Base-by-base conservation (phyloP, 306 rosid genomes). In the Trifolium dubium region DNA sequence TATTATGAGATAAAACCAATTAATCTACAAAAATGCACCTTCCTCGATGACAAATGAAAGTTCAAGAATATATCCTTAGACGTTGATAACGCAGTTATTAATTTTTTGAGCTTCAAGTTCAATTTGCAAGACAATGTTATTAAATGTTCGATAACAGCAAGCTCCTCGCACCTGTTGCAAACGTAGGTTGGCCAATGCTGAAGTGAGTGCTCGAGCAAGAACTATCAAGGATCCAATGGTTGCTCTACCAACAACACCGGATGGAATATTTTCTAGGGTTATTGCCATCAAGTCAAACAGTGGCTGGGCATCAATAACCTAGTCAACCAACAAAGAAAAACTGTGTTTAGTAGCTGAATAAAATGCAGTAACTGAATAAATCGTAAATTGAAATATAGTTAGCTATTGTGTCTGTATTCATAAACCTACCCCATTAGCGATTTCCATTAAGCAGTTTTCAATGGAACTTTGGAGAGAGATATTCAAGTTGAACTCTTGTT, bases 261-360 rank as follows among this genome's bases (percentile, higher is more conserved):
- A 78, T 43, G 92, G 94, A 63, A 95, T 81, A 80, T 85, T 88
- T 86, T 95, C 99, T 43, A 95, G 79, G 40, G 89, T 86, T 79
- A 92, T 82, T 9, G 98, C 88, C 98, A 95, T 88, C 85, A 95
- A 72, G 82, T 95, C 97, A 79, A 92, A 88, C 51, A 95, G 86
- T 44, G 93, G 92, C 37, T 74, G 87, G 1, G 79, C 86, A 85
- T 90, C 89, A 72, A 81, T 86, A 71, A 88, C 84, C 99, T 95
- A 83, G 43, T 28, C 84, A 81, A 67, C 56, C 39, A 74, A 77
- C 12, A 41, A 43, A 63, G 53, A 67, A 76, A 37, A 47, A 19
- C 58, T 64, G 73, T 32, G 18, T 70, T 80, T 56, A 66, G 65
- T 64, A 74, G 15, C 28, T 15, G 51, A 69, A 63, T 37, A 54